A percentile compares a stretch with the other conserved stretches of the same genome.
phyloP scores from a whole-genome alignment of 2,329 filamentous ascomycete genomes.

The Phialophora expanda region DNA sequence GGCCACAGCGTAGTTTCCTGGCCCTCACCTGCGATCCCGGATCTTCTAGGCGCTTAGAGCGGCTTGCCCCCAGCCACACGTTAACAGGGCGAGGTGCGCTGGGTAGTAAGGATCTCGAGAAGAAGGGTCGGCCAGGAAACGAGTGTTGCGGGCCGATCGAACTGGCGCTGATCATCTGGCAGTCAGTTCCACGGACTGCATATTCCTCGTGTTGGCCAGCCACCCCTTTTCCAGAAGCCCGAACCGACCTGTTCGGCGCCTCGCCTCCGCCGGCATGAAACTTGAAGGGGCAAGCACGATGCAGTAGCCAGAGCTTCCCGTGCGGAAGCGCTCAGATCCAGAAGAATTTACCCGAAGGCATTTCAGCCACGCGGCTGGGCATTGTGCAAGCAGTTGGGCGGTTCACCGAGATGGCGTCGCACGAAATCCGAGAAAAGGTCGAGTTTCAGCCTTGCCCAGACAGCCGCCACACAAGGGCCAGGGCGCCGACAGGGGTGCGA shows the following conservation, averaged over 20 bases:
- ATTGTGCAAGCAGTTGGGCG: not conserved
- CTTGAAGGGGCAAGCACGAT: not conserved
- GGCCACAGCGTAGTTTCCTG: not conserved
- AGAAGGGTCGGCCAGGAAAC: too few species aligned
- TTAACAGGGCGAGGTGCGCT: not conserved
- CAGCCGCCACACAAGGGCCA: not conserved
- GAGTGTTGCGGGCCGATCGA: not conserved
- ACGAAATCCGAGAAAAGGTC: not conserved
- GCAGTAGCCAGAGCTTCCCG: not conserved
- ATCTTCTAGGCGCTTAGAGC: not conserved
- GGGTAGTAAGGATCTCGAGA: not conserved
- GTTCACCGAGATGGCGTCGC: not conserved
- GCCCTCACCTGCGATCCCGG: not conserved
- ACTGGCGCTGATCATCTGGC: not conserved
- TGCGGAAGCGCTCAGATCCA: not conserved
- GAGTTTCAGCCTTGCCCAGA: not conserved
- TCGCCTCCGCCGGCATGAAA: not conserved
- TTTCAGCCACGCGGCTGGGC: not conserved
- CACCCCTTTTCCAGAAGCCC: not conserved
- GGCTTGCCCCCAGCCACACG: not conserved
- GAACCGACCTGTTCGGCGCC: not conserved
- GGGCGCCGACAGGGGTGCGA: not conserved
- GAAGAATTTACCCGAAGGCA: not conserved
- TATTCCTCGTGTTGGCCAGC: not conserved
- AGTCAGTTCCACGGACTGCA: not conserved